Evolutionary conservation across 169 alveolate genomes (phyloP).

Genomic region (Plasmodium falciparum): DNA sequence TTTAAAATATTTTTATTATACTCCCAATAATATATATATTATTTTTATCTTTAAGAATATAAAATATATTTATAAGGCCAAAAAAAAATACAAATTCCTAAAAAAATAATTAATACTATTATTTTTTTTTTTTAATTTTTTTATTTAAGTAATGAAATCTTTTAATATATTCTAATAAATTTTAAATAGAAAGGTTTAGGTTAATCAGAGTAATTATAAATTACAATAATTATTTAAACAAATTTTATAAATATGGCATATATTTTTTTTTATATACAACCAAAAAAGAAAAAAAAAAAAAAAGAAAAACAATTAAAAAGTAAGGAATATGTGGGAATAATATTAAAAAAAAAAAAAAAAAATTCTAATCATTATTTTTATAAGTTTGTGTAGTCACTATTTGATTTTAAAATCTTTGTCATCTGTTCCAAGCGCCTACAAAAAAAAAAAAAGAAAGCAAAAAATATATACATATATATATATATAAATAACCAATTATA

Average conservation of each 20-base stretch:
- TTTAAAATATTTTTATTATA: no score
- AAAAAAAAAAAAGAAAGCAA: background rate
- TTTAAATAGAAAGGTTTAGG: no score
- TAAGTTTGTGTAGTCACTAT: slow-evolving; percentile 40
- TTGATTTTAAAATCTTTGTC: slow-evolving; percentile 68
- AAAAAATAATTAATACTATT: no score
- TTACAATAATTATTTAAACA: no score
- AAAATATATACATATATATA: slow-evolving; percentile 1
- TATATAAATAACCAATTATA: background rate
- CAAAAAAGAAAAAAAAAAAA: background rate
- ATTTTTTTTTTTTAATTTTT: no score
- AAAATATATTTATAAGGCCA: background rate
- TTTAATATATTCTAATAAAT: no score
- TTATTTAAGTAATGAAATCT: no score
- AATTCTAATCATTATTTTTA: slow-evolving; percentile 1
- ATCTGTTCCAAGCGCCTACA: slow-evolving; percentile 67
- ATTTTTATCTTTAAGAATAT: no score
- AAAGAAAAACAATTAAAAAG: background rate
- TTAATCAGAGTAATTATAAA: no score
- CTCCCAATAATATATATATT: no score
- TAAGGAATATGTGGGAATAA: background rate
- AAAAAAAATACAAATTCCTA: background rate
- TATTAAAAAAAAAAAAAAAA: slow-evolving; percentile 17
- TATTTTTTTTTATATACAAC: background rate
- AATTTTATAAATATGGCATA: no score